A percentile compares a stretch with the other conserved stretches of the same genome.
Conservation (phyloP, 768 basidiomycete genomes). For the Leccinum subgranulosum region DNA sequence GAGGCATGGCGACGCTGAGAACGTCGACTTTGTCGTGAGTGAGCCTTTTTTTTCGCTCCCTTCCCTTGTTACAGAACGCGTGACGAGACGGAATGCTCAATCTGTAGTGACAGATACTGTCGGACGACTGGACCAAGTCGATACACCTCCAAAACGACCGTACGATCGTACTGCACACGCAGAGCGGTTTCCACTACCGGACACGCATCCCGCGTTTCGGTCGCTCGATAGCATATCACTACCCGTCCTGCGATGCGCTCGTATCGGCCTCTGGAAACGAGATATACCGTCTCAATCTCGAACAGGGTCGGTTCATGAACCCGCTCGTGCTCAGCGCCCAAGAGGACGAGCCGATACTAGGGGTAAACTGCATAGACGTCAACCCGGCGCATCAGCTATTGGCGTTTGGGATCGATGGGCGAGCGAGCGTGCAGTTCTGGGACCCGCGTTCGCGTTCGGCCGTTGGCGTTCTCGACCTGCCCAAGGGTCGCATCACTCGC, state of each 20-base stretch:
- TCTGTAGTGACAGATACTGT: conserved; percentile 63
- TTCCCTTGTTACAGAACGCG: not conserved
- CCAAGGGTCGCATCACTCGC: conserved; percentile 48
- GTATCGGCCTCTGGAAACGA: conserved; percentile 83
- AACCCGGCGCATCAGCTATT: conserved; percentile 91
- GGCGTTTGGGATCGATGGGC: conserved; percentile 85
- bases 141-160: conserved; percentile 95
- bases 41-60: conserved; percentile 31
- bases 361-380: conserved; percentile 89
- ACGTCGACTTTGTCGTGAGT: conserved; percentile 97
- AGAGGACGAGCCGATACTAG: conserved; percentile 57
- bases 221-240: conserved; percentile 88
- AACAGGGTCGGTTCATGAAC: conserved; percentile 89
- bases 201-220: conserved; percentile 95
- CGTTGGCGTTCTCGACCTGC: conserved; percentile 69
- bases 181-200: conserved; percentile 88
- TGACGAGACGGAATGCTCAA: not conserved
- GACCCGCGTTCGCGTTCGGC: conserved; percentile 81
- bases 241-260: conserved; percentile 88
- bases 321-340: conserved; percentile 62
- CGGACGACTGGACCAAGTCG: conserved; percentile 99
- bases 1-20: conserved; percentile 93
- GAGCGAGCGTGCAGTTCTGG: conserved; percentile 92
- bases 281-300: conserved; percentile 91
- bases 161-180: conserved; percentile 92